phyloP scores from a whole-genome alignment of 129 eudicot species.

The Tagetes patula region DNA sequence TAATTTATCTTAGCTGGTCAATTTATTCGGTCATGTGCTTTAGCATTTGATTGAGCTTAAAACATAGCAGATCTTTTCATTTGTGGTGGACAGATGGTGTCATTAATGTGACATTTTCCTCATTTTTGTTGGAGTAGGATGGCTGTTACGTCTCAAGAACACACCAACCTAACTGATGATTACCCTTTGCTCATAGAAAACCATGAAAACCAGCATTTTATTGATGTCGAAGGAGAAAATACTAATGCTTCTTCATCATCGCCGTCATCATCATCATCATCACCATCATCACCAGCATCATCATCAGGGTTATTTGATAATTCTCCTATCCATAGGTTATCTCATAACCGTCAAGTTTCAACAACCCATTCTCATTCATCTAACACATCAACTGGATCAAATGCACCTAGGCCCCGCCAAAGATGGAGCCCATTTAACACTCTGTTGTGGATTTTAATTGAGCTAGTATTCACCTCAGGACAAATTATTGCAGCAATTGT shows the following conservation, averaged over 20 bases:
- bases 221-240: slow-evolving; percentile 46
- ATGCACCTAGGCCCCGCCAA: slow-evolving; percentile 37
- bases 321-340: slow-evolving; percentile 25
- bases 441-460: slow-evolving; percentile 53
- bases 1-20: background rate
- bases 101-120: slow-evolving; percentile 10
- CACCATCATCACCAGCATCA: background rate
- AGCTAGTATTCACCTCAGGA: slow-evolving; percentile 48
- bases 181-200: slow-evolving; percentile 52
- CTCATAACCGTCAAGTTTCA: slow-evolving; percentile 30
- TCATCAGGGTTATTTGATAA: slow-evolving; percentile 30
- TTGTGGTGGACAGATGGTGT: background rate
- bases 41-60: background rate
- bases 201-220: slow-evolving; percentile 39
- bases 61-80: background rate
- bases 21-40: background rate
- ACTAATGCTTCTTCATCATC: slow-evolving; percentile 35
- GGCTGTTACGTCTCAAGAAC: slow-evolving; percentile 48
- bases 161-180: slow-evolving; percentile 43
- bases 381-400: slow-evolving; percentile 30
- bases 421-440: slow-evolving; percentile 67
- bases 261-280: background rate
- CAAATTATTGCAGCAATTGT: slow-evolving; percentile 55
- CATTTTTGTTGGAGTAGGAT: slow-evolving; percentile 31
- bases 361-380: slow-evolving; percentile 30